Percentiles rank a stretch among this genome's conserved stretches.
These are phyloP conservation scores for Globisporangium mamillatum DNA, from an alignment of 352 stramenopile genomes.

Conservation along the genomic window DNA sequence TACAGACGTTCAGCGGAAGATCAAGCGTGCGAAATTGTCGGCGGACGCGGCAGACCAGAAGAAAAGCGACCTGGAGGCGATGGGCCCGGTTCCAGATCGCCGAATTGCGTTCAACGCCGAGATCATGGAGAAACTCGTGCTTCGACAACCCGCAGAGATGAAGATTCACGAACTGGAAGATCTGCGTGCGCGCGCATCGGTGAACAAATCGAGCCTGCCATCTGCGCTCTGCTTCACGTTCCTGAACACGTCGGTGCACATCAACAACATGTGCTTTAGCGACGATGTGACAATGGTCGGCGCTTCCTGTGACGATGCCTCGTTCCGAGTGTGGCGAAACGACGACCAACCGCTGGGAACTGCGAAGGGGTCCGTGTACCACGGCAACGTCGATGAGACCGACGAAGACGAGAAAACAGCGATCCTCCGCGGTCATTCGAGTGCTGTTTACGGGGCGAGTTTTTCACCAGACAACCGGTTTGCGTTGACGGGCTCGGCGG, in stretches of 20 bases:
- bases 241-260: constrained; percentile 68
- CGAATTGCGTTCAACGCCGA: constrained; percentile 67
- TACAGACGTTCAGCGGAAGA: constrained; percentile 49
- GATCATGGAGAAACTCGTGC: constrained; percentile 77
- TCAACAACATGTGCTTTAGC: constrained; percentile 85
- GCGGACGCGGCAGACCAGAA: constrained; percentile 34
- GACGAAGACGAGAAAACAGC: constrained; percentile 72
- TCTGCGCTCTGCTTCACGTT: constrained; percentile 79
- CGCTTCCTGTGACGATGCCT: constrained; percentile 64
- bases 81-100: constrained; percentile 64
- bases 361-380: constrained; percentile 56
- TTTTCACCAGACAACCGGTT: constrained; percentile 89
- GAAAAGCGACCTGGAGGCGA: constrained; percentile 53
- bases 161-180: constrained; percentile 71
- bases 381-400: constrained; percentile 40
- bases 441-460: constrained; percentile 78
- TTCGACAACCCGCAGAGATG: constrained; percentile 61
- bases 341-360: constrained; percentile 75
- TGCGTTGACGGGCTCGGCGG: constrained; percentile 73
- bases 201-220: constrained; percentile 54
- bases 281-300: constrained; percentile 76
- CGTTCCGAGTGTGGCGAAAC: constrained; percentile 82
- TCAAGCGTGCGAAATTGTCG: constrained; percentile 51
- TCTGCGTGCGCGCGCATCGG: constrained; percentile 41
- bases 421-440: constrained; percentile 69